phyloP scores from a whole-genome alignment of 2,329 filamentous ascomycete genomes.

The Alternaria sp. region DNA sequence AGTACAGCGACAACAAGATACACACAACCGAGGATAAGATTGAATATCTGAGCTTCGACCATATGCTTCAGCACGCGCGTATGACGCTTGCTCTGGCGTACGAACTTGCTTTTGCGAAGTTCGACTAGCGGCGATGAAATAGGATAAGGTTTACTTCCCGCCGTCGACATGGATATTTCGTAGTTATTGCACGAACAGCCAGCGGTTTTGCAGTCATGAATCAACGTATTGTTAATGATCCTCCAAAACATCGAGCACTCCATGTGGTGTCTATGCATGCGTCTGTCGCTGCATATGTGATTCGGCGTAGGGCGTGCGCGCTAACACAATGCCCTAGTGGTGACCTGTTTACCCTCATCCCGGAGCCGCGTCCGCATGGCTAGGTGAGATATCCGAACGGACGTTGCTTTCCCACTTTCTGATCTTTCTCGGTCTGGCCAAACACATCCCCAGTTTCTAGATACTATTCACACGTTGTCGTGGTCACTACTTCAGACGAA shows the following conservation, averaged over 20 bases:
- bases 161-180: background rate
- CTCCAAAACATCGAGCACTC: background rate
- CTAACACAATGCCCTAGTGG: background rate
- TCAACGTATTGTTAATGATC: background rate
- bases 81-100: conserved; percentile 84
- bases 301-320: background rate
- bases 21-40: conserved; percentile 74
- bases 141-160: background rate
- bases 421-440: background rate
- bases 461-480: background rate
- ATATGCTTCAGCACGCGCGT: conserved; percentile 90
- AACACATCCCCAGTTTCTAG: background rate
- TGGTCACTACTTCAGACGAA: background rate
- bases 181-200: background rate
- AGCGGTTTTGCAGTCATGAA: background rate
- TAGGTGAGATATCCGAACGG: background rate
- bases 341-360: background rate
- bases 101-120: conserved; percentile 80
- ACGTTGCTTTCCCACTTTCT: background rate
- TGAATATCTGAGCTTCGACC: conserved; percentile 78
- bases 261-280: background rate
- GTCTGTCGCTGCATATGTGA: background rate
- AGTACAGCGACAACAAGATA: conserved; percentile 69
- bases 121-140: conserved; percentile 50
- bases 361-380: background rate